A percentile compares a stretch with the other conserved stretches of the same genome.
phyloP scores from a whole-genome alignment of 2,329 filamentous ascomycete species.

The Neonectria ditissima region DNA sequence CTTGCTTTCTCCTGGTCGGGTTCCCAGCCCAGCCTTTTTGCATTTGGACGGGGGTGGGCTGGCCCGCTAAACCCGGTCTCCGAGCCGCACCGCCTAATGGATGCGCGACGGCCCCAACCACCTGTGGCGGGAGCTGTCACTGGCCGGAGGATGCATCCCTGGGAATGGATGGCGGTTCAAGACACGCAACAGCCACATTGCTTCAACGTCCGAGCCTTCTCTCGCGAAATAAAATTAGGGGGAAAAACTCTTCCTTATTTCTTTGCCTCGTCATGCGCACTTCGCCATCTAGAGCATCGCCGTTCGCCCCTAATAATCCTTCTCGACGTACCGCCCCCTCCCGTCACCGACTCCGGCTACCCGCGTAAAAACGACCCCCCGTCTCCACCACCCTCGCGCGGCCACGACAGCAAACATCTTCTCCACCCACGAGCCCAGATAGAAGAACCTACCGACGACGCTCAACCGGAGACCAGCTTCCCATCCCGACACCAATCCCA shows the following conservation, averaged over 20 bases:
- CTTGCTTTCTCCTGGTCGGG: neutral
- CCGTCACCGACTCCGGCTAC: neutral
- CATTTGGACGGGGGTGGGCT: slow-evolving; percentile 9
- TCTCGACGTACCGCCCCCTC: neutral
- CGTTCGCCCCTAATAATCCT: neutral
- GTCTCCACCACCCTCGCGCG: slow-evolving; percentile 1
- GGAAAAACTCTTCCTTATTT: neutral
- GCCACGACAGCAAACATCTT: slow-evolving; percentile 17
- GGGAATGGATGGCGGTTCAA: neutral
- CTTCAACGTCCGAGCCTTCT: neutral
- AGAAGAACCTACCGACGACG: neutral
- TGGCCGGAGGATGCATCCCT: neutral
- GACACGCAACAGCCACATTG: neutral
- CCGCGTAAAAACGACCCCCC: neutral
- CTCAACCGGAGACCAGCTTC: neutral
- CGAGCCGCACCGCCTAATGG: slow-evolving; percentile 7
- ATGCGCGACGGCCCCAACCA: slow-evolving; percentile 20
- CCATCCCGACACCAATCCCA: slow-evolving; percentile 8
- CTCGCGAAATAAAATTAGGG: neutral
- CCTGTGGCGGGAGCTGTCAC: slow-evolving; percentile 11
- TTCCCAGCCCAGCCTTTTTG: slow-evolving; percentile 8
- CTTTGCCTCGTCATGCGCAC: neutral
- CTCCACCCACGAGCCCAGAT: slow-evolving; percentile 24
- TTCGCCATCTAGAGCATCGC: neutral
- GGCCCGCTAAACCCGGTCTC: slow-evolving; percentile 18